Evolutionary conservation across 345 rosid species (phyloP), one percentile per base, ranked within the genome.

Genomic region (Nephelium lappaceum): DNA sequence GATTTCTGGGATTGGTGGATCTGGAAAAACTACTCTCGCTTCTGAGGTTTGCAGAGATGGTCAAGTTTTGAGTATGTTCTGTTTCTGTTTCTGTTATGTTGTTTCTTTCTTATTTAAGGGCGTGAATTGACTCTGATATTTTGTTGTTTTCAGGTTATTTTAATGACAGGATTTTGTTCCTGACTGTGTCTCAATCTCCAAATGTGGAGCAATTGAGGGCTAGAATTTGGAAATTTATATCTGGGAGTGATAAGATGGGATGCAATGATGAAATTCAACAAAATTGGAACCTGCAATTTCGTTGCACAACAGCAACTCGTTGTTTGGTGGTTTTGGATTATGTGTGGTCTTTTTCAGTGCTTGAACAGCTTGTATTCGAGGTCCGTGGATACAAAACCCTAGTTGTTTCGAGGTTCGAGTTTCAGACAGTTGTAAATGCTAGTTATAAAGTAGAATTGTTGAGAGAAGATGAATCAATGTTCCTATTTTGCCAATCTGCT

Each of bases 11-110:
- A 93, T 92, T 78, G 99, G 97, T 0, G 99, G 98, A 25, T 93
- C 93, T 0, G 99, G 99, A 0, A 95, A 95, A 71, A 93, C 99
- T 6, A 93, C 99, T 73, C 82, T 95, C 81, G 99, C 95, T 36
- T 76, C 67, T 77, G 95, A 95, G 79, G 62, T 90, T 77, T 81
- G 87, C 68, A 87, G 79, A 77, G 99, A 95, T 69, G 78, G 77
- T 74, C 83, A 88, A 84, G 89, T 95, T 42, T 81, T 72, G 82
- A 71, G 99, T 95, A 87, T 87, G 92, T 71, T 47, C 27, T 55
- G 21, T 18, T 27, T n/a, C n/a, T n/a, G n/a, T n/a, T n/a, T 23
- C 69, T 51, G n/a, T 15, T 1, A 8, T 70, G 45, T 69, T 16
- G 10, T 27, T 19, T 21, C 4, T 63, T 75, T 45, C 9, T 19